These are phyloP conservation scores for Sarcodon sp. DNA, from an alignment of 768 basidiomycete genomes.

Conservation along the genomic window DNA sequence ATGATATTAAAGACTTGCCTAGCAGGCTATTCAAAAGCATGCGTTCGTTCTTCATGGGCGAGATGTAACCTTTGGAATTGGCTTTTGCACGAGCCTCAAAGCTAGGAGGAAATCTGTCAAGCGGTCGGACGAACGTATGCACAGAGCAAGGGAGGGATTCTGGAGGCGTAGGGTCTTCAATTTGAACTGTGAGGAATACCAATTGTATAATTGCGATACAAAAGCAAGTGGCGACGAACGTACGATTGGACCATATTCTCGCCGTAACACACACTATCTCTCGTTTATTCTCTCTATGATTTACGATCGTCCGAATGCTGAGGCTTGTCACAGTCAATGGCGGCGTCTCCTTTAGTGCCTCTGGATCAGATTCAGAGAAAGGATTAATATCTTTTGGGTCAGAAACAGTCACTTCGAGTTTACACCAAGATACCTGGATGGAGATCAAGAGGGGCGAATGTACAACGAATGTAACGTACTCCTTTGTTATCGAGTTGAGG, in stretches of 20 bases:
- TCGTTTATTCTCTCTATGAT: conserved; percentile 88
- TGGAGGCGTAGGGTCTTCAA: conserved; percentile 88
- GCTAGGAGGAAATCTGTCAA: conserved; percentile 74
- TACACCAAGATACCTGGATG: conserved; percentile 88
- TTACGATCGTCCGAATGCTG: conserved; percentile 80
- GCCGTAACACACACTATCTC: conserved; percentile 83
- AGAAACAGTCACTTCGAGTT: conserved; percentile 72
- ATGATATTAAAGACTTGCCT: conserved; percentile 25
- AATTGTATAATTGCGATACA: background rate
- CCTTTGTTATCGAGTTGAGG: conserved; percentile 67
- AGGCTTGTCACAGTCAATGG: conserved; percentile 88
- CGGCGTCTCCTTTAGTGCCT: conserved; percentile 69
- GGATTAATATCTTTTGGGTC: conserved; percentile 87
- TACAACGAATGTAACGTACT: conserved; percentile 24
- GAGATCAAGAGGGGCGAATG: background rate
- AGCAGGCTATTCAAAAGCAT: conserved; percentile 76
- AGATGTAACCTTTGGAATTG: conserved; percentile 56
- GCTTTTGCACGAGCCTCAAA: conserved; percentile 63
- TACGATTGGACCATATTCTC: conserved; percentile 71
- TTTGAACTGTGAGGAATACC: conserved; percentile 39
- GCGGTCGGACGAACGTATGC: conserved; percentile 81
- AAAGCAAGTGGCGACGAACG: conserved; percentile 9
- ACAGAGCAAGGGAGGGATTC: conserved; percentile 74
- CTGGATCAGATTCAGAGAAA: conserved; percentile 55
- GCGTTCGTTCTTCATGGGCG: conserved; percentile 69